A percentile compares a stretch with the other conserved stretches of the same genome.
Evolutionary conservation across 345 rosid species (phyloP).

Genomic region (Combretum micranthum): DNA sequence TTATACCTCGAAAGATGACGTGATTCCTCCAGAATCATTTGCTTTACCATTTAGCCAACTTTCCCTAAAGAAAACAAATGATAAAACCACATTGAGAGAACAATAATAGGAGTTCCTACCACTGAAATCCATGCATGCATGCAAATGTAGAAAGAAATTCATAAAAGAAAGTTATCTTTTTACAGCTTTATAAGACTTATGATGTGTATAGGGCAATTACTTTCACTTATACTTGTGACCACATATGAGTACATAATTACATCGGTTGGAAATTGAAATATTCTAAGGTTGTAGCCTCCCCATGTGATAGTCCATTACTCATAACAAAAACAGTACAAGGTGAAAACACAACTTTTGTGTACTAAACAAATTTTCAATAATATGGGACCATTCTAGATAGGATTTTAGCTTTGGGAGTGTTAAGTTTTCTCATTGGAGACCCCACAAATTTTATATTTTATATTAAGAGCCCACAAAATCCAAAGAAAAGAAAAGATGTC

Average conservation of each 20-base stretch:
- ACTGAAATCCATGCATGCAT: constrained; percentile 45
- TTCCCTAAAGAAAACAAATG: constrained; percentile 62
- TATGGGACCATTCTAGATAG: constrained; percentile 1
- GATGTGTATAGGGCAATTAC: constrained; percentile 2
- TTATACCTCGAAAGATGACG: constrained; percentile 69
- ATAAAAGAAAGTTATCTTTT: constrained; percentile 25
- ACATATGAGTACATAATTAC: not conserved
- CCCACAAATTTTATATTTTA: constrained; percentile 12
- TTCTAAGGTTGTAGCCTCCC: not conserved
- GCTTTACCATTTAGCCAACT: constrained; percentile 85
- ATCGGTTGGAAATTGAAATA: not conserved
- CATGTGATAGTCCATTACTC: constrained; percentile 11
- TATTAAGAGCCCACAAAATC: constrained; percentile 37
- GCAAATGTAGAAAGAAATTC: constrained; percentile 13
- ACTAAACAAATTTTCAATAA: not conserved
- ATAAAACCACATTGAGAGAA: constrained; percentile 20
- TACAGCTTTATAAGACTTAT: no score
- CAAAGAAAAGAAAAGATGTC: constrained; percentile 40
- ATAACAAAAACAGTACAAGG: constrained; percentile 5
- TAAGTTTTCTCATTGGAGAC: constrained; percentile 10
- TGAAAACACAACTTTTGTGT: not conserved
- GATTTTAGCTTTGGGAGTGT: constrained; percentile 11
- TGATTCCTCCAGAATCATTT: constrained; percentile 52
- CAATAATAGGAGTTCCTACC: constrained; percentile 32
- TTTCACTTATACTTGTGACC: constrained; percentile 14